Conservation (phyloP, 1,284 basidiomycete genomes). For the Naganishia albida region DNA sequence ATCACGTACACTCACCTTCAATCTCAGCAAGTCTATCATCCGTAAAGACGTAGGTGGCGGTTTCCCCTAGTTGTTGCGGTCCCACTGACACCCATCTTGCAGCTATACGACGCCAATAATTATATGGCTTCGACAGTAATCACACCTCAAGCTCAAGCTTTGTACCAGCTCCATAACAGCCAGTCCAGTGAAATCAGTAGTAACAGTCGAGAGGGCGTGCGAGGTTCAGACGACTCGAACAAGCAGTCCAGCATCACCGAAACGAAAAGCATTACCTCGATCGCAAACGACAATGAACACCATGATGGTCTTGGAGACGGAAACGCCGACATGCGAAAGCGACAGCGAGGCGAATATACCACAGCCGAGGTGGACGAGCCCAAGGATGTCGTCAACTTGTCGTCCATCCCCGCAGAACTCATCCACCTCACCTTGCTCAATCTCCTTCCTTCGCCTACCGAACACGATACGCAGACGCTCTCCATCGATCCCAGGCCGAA, state of each 20-base stretch:
- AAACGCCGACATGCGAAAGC: conserved; percentile 26
- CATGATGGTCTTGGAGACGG: conserved; percentile 19
- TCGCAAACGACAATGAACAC: neutral
- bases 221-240: neutral
- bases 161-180: conserved; percentile 12
- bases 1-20: too few species aligned
- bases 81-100: neutral
- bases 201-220: neutral
- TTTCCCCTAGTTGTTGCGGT: neutral
- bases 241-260: neutral
- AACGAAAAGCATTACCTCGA: neutral
- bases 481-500: conserved; percentile 29
- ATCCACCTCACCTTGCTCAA: conserved; percentile 27
- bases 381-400: conserved; percentile 4
- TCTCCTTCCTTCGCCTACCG: conserved; percentile 8
- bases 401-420: conserved; percentile 18
- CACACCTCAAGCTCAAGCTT: conserved; percentile 29
- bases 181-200: conserved; percentile 14
- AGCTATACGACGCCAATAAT: conserved; percentile 25
- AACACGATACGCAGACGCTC: conserved; percentile 23
- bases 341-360: conserved; percentile 30
- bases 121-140: conserved; percentile 30
- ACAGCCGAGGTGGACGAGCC: conserved; percentile 25
- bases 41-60: conserved; percentile 7
- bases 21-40: neutral